phyloP scores from a whole-genome alignment of 2,329 filamentous ascomycete species.

The Endoconidiophora polonica region DNA sequence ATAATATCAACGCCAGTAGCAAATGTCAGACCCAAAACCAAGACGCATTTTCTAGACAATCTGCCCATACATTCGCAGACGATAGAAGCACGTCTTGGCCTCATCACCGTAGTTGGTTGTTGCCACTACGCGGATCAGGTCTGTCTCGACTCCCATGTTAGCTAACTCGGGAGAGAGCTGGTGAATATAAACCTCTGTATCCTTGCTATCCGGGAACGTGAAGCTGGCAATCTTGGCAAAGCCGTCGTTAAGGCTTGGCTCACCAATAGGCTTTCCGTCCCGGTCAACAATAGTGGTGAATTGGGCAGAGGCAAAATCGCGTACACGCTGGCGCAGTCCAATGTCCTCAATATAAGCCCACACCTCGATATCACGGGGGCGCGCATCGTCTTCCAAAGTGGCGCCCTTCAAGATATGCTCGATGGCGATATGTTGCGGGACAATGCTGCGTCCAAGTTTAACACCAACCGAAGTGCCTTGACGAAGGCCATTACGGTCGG shows the following conservation, averaged over 20 bases:
- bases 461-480: slow-evolving; percentile 50
- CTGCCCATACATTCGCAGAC: slow-evolving; percentile 40
- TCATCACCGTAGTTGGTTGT: slow-evolving; percentile 40
- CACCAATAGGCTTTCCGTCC: slow-evolving; percentile 16
- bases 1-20: too few relatives aligned
- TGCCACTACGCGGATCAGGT: slow-evolving; percentile 37
- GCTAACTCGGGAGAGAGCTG: slow-evolving; percentile 33
- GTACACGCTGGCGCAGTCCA: slow-evolving; percentile 23
- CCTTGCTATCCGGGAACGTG: slow-evolving; percentile 30
- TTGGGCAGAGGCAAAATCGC: slow-evolving; percentile 27
- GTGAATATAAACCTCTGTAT: slow-evolving; percentile 36
- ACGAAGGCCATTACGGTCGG: slow-evolving; percentile 23
- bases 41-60: slow-evolving; percentile 13
- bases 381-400: slow-evolving; percentile 42
- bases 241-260: slow-evolving; percentile 17
- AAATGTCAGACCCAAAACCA: too few relatives aligned
- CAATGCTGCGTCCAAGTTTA: slow-evolving; percentile 37
- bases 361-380: slow-evolving; percentile 53
- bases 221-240: slow-evolving; percentile 44
- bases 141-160: slow-evolving; percentile 30
- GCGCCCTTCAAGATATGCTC: slow-evolving; percentile 52
- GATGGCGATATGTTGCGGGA: slow-evolving; percentile 52
- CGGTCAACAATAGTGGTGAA: slow-evolving; percentile 20
- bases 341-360: slow-evolving; percentile 43
- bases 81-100: slow-evolving; percentile 50